phyloP scores from a whole-genome alignment of 176 grass and related monocot genomes.

The Oryza australiensis region DNA sequence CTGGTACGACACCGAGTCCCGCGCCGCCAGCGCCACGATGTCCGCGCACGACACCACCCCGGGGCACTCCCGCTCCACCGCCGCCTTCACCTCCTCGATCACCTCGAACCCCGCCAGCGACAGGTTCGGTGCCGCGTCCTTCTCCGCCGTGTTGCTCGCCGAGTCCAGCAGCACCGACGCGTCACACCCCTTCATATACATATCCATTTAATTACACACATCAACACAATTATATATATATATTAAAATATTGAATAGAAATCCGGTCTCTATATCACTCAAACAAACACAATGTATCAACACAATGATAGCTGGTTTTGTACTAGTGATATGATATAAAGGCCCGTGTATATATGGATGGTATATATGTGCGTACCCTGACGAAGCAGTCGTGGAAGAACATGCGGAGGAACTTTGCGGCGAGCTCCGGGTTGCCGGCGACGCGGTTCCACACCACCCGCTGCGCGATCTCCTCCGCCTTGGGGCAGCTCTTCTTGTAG shows the following conservation, averaged over 20 bases:
- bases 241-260: no score
- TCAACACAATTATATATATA: no score
- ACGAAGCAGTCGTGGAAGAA: slow-evolving; percentile 57
- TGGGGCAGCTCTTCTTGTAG: slow-evolving; percentile 65
- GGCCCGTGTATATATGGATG: no score
- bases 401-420: slow-evolving; percentile 57
- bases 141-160: slow-evolving; percentile 45
- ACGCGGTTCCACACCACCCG: slow-evolving; percentile 34
- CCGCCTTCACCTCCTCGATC: slow-evolving; percentile 63
- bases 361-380: slow-evolving; percentile 17
- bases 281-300: no score
- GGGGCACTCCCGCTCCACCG: slow-evolving; percentile 26
- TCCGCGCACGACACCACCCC: slow-evolving; percentile 52
- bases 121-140: slow-evolving; percentile 45
- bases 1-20: slow-evolving; percentile 52
- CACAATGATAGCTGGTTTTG: no score
- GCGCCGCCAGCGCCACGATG: slow-evolving; percentile 42
- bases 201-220: neutral
- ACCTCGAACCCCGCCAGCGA: slow-evolving; percentile 47
- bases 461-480: slow-evolving; percentile 42
- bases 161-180: slow-evolving; percentile 62
- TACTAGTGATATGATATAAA: no score
- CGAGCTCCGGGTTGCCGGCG: slow-evolving; percentile 34
- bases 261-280: no score
- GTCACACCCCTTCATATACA: slow-evolving; percentile 48